Conservation (phyloP, 768 basidiomycete species). For the Lepiota brunneoincarnata region DNA sequence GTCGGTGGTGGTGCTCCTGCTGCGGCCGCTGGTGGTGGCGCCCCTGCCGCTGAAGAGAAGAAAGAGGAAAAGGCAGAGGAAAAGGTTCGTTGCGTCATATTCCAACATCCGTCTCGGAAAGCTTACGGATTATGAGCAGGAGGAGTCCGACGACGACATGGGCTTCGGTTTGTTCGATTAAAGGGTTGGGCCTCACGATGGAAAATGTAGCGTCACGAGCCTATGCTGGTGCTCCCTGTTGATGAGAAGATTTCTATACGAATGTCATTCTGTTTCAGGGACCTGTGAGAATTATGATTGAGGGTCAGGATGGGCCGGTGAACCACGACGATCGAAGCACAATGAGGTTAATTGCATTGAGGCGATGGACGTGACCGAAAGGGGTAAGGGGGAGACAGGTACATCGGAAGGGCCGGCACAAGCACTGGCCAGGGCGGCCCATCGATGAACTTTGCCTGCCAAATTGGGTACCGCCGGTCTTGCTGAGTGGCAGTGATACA, state of each 20-base stretch:
- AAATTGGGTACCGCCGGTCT: constrained; percentile 7
- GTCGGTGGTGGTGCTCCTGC: constrained; percentile 50
- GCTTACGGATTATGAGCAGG: constrained; percentile 38
- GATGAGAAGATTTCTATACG: neutral
- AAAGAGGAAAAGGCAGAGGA: constrained; percentile 90
- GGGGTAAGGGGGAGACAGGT: neutral
- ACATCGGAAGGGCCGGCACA: neutral
- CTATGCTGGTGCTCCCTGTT: neutral
- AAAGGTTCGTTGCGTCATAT: constrained; percentile 46
- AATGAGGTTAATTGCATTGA: neutral
- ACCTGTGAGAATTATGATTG: neutral
- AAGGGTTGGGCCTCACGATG: constrained; percentile 17
- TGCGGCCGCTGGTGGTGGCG: constrained; percentile 53
- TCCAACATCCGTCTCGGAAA: neutral
- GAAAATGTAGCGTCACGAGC: neutral
- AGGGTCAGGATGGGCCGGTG: neutral
- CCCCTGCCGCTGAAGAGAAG: constrained; percentile 70
- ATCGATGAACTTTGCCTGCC: neutral
- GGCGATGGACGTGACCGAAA: neutral
- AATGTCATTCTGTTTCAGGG: neutral
- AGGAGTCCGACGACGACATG: constrained; percentile 98
- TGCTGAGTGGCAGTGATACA: neutral
- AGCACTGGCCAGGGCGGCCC: constrained; percentile 1
- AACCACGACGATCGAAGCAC: neutral
- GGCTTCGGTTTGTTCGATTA: constrained; percentile 99